Evolutionary conservation across 2,329 filamentous ascomycete species (phyloP), one percentile per base, ranked within the genome.

Genomic region (Cytospora leucostoma): DNA sequence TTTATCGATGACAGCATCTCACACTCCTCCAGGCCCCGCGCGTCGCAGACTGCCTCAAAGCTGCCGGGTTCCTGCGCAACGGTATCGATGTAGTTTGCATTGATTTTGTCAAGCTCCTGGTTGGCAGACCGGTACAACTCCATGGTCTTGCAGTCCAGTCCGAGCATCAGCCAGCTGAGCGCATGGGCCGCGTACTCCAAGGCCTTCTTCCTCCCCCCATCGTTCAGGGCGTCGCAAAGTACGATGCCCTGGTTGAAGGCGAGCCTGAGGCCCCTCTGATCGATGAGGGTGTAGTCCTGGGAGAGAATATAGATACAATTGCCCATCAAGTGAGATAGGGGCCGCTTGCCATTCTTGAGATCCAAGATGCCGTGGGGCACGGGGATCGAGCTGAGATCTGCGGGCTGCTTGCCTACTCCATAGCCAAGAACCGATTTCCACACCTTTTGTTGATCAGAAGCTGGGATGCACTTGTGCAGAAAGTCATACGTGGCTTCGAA

Each of bases 201-300:
- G 3, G 55, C 59, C 11, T 15, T 19, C 32, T 40, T 49, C 40
- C 60, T 57, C 4, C 38, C 35, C 1, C 17, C 19, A 61, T 65
- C 59, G 8, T 54, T 17, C 17, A 65, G 12, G 5, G 63, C 63
- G n/a, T 65, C 59, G 51, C 63, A 65, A 17, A 65, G 63, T 19
- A 56, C 59, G 15, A 59, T 44, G 15, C 34, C 51, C 17, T 32
- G 51, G 44, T 44, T 27, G 35, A 65, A 51, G 11, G 34, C 56
- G 32, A 47, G 17, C 12, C 8, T 52, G 51, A 65, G 63, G 3
- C 27, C 44, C 37, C 37, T 47, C 11, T 38, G 50, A 51, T 65
- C 38, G 1, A 32, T 50, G n/a, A 57, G 47, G 4, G 15, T 13
- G 34, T 44, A 32, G 13, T 57, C 37, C 11, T 49, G 27, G 35